Percentiles rank a stretch among this genome's conserved stretches.
phyloP scores from a whole-genome alignment of 441 rosid species.

The Adansonia gregorii region DNA sequence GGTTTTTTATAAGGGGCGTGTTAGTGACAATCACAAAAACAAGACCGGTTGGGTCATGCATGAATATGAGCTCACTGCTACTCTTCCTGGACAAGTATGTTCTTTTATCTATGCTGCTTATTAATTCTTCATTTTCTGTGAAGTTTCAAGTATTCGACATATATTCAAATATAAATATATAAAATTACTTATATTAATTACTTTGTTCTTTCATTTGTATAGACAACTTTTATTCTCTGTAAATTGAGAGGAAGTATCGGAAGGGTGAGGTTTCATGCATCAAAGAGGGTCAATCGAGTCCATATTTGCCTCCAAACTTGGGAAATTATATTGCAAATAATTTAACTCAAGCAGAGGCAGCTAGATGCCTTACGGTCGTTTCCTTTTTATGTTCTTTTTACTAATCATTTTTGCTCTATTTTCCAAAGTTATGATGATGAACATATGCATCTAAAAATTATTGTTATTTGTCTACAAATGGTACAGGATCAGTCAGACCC shows the following conservation, averaged over 20 bases:
- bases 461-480: background rate
- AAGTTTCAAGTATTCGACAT: background rate
- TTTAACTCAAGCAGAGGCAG: constrained; percentile 12
- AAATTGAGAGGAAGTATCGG: constrained; percentile 24
- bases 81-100: constrained; percentile 22
- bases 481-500: constrained; percentile 7
- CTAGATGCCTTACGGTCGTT: constrained; percentile 20
- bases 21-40: background rate
- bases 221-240: constrained; percentile 25
- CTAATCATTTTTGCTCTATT: background rate
- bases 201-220: background rate
- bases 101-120: background rate
- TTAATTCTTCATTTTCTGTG: background rate
- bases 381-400: too few relatives aligned
- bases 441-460: background rate
- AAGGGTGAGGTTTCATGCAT: background rate
- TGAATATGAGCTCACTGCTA: constrained; percentile 27
- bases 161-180: too few relatives aligned
- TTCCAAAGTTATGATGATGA: constrained; percentile 15
- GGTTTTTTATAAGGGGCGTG: constrained; percentile 34
- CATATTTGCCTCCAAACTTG: constrained; percentile 17
- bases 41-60: constrained; percentile 38
- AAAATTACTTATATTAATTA: background rate
- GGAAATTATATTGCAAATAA: constrained; percentile 18
- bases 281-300: background rate